Evolutionary conservation across 1,139 yeast genomes (phyloP).

Genomic region (Diutina ranongensis): DNA sequence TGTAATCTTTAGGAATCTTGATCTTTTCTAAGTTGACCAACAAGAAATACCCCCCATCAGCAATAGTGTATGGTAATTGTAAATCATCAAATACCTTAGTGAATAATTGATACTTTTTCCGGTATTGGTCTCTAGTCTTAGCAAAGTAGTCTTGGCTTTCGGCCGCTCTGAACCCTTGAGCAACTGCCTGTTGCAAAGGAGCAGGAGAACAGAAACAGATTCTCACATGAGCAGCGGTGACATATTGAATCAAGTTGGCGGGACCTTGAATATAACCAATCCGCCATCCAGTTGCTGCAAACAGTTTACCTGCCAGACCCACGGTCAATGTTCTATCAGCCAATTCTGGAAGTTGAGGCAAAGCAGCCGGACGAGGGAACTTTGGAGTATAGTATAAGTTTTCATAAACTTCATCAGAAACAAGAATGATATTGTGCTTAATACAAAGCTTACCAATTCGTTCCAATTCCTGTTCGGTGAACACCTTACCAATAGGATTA

Average conservation of each 20-base stretch:
- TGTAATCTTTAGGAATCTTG: conserved; percentile 61
- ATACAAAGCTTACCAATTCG: conserved; percentile 75
- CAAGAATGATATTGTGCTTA: conserved; percentile 64
- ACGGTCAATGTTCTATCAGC: conserved; percentile 74
- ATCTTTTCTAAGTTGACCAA: conserved; percentile 79
- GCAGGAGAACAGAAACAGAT: conserved; percentile 84
- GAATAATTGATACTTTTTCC: conserved; percentile 59
- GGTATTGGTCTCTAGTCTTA: conserved; percentile 53
- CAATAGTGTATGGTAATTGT: conserved; percentile 74
- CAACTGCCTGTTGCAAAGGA: conserved; percentile 90
- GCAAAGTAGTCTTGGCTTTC: conserved; percentile 54
- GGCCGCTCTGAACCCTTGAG: conserved; percentile 62
- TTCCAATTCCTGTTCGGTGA: conserved; percentile 59
- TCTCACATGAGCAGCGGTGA: conserved; percentile 84
- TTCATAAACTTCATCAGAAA: conserved; percentile 94
- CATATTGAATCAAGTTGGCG: conserved; percentile 69
- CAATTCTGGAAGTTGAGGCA: conserved; percentile 58
- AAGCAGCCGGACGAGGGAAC: conserved; percentile 76
- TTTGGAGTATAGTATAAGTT: conserved; percentile 58
- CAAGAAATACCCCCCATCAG: conserved; percentile 91
- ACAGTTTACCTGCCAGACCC: conserved; percentile 95
- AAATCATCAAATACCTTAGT: conserved; percentile 74
- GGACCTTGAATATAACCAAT: conserved; percentile 92
- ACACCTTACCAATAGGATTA: conserved; percentile 90
- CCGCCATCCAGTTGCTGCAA: conserved; percentile 98